Percentiles rank a stretch among this genome's conserved stretches.
These are phyloP conservation scores for Phytophthora nicotianae DNA, from an alignment of 352 stramenopile species.

Conservation along the genomic window DNA sequence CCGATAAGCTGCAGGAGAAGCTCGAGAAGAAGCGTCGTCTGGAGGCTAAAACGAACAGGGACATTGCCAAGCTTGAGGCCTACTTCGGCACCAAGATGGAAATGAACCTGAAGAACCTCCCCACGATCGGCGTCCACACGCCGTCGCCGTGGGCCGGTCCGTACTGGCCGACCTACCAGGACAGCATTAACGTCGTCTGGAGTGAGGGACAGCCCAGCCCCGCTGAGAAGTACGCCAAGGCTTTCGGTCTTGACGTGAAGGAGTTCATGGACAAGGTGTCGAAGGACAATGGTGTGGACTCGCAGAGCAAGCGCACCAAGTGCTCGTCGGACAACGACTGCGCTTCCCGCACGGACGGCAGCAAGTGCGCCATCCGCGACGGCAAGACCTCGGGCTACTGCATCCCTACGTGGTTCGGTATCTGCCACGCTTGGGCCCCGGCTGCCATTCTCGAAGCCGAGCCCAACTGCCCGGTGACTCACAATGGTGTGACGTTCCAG, in stretches of 20 bases:
- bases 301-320: slow-evolving; percentile 8
- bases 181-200: slow-evolving; percentile 62
- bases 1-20: slow-evolving; percentile 16
- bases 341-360: slow-evolving; percentile 21
- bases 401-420: slow-evolving; percentile 49
- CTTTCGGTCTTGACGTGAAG: slow-evolving; percentile 43
- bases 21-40: slow-evolving; percentile 26
- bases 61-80: slow-evolving; percentile 33
- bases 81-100: slow-evolving; percentile 33
- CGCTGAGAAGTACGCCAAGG: slow-evolving; percentile 53
- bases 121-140: slow-evolving; percentile 13
- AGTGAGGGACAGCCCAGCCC: slow-evolving; percentile 17
- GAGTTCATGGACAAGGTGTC: slow-evolving; percentile 48
- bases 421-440: slow-evolving; percentile 49
- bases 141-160: slow-evolving; percentile 47
- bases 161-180: slow-evolving; percentile 67
- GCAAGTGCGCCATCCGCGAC: slow-evolving; percentile 32
- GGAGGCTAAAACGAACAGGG: slow-evolving; percentile 22
- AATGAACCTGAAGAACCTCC: slow-evolving; percentile 28
- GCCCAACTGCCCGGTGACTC: slow-evolving; percentile 39
- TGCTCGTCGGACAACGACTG: slow-evolving; percentile 36
- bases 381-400: slow-evolving; percentile 42
- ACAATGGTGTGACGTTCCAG: slow-evolving; percentile 52
- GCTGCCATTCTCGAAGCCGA: slow-evolving; percentile 46
- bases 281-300: slow-evolving; percentile 36